Conservation (phyloP, 2,329 filamentous ascomycete genomes). For the Cucurbitaria berberidis region DNA sequence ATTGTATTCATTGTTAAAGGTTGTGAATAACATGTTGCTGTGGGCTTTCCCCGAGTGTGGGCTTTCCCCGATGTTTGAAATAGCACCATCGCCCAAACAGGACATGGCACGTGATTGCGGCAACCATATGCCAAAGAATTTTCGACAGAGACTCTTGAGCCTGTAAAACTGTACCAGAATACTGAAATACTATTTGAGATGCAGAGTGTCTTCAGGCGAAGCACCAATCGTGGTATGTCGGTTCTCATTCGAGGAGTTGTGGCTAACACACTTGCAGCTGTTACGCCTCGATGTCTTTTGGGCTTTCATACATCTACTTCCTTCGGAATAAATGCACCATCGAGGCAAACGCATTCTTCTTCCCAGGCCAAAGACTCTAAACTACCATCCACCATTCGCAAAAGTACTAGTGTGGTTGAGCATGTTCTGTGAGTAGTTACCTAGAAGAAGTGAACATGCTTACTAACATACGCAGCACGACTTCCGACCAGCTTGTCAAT, state of each 20-base stretch:
- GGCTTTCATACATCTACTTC: neutral
- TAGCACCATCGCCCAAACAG: conserved; percentile 2
- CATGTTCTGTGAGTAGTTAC: conserved; percentile 20
- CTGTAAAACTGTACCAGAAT: no score
- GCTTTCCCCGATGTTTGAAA: conserved; percentile 2
- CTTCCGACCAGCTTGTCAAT: conserved; percentile 58
- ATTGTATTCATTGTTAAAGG: neutral
- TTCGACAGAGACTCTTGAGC: no score
- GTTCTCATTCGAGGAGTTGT: no score
- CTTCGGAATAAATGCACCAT: neutral
- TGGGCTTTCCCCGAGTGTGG: conserved; percentile 17
- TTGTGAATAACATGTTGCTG: no score
- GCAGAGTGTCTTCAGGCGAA: no score
- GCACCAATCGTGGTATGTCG: no score
- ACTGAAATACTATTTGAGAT: no score
- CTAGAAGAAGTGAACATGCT: no score
- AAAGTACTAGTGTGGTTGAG: conserved; percentile 12
- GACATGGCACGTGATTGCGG: neutral
- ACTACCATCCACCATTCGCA: conserved; percentile 1
- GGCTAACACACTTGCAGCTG: no score
- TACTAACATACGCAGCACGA: neutral
- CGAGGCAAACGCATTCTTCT: neutral
- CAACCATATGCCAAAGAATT: no score
- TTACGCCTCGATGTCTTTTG: no score
- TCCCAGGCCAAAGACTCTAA: neutral